Evolutionary conservation across 2,329 filamentous ascomycete genomes (phyloP).

Genomic region (Colletotrichum tamarilloi): DNA sequence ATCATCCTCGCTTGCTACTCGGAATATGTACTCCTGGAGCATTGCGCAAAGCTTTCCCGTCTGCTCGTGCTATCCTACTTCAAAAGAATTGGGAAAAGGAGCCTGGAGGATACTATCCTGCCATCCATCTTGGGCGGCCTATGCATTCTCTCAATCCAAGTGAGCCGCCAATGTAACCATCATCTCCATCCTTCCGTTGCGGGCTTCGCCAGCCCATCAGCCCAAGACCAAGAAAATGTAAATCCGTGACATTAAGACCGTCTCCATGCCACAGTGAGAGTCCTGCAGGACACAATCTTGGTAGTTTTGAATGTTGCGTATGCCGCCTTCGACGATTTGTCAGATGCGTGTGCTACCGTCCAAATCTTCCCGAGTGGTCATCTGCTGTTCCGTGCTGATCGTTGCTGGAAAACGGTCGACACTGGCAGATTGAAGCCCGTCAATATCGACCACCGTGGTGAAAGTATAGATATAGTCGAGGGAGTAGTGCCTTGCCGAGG

Average conservation of each 20-base stretch:
- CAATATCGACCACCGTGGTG: neutral
- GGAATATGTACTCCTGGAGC: neutral
- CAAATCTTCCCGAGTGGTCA: neutral
- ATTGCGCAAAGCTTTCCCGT: neutral
- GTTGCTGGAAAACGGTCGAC: neutral
- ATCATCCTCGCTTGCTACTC: slow-evolving; percentile 18
- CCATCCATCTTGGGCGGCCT: neutral
- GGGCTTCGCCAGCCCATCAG: neutral
- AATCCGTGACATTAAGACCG: neutral
- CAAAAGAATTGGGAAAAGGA: neutral
- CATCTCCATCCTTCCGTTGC: neutral
- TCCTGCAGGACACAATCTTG: neutral
- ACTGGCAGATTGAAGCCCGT: neutral
- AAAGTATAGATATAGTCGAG: neutral
- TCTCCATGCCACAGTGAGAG: neutral
- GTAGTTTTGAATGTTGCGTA: neutral
- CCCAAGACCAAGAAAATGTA: neutral
- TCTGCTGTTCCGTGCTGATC: neutral
- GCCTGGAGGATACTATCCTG: neutral
- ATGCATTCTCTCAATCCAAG: slow-evolving; percentile 4
- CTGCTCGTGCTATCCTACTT: slow-evolving; percentile 11
- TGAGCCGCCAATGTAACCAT: neutral
- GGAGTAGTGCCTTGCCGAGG: neutral
- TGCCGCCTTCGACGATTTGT: neutral
- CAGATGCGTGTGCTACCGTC: neutral